Base-by-base conservation (phyloP, 176 grass and related monocot species). In the Metroxylon sagu region DNA sequence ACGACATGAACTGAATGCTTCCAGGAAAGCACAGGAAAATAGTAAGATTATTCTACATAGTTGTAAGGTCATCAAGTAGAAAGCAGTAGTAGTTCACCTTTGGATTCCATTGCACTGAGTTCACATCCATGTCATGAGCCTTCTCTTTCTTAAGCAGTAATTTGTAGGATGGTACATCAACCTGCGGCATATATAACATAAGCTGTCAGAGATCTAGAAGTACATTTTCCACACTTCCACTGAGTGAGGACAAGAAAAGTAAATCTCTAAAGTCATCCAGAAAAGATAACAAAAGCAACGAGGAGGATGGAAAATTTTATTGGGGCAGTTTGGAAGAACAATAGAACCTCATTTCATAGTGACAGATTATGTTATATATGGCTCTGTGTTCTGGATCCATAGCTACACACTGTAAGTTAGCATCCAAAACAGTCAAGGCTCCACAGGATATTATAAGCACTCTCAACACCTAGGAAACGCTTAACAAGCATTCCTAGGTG, bases 81-180 rank as follows among this genome's bases (percentile, higher is more conserved):
- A 29, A 19, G 25, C 19, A 35, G 26, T 12, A 43, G 6, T 6
- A 25, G 18, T 51, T 25, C 76, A 98, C 93, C 93, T 92, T 89
- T 53, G 87, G 87, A 80, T 85, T 85, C 93, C 93, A 98, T 51
- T 55, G 73, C 16, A 98, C 84, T 53, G 66, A 83, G 56, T 98
- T 98, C 71, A 98, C 76, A 77, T 98, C 93, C 93, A 98, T 98
- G 43, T 79, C 84, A 88, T 98, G 93, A 3, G 93, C 87, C 60
- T 92, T 98, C 66, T 92, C 78, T 79, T 88, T 98, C 74, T 85
- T 98, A 52, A 92, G 68, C 53, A 85, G 52, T 76, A 88, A 61
- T 80, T 64, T 83, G 72, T 92, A 92, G 0, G 60, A 81, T 26
- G 86, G 76, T 58, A 57, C 81, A 66, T 88, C 80, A 80, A 80